These are phyloP conservation scores for Gardenia jasminoides DNA, from an alignment of 257 asterid genomes.

Conservation along the genomic window DNA sequence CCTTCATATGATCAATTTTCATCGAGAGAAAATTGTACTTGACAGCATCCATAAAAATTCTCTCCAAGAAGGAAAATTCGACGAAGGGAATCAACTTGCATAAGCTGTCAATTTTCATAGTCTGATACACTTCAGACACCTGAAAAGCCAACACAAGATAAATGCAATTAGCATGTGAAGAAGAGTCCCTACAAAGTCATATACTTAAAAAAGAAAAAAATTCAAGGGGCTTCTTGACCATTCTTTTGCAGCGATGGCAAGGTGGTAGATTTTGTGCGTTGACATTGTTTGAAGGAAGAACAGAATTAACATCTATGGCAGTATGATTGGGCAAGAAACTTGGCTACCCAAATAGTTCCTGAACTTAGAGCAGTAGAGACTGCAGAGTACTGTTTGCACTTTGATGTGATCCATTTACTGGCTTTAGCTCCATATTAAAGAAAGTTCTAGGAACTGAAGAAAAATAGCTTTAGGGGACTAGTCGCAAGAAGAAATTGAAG, in stretches of 20 bases:
- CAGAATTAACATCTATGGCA: background rate
- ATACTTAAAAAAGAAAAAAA: background rate
- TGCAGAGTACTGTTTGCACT: no score
- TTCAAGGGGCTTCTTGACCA: background rate
- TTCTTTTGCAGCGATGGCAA: background rate
- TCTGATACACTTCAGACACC: constrained; percentile 88
- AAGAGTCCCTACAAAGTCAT: background rate
- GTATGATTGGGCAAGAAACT: background rate
- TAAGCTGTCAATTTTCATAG: constrained; percentile 64
- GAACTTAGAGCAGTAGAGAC: no score
- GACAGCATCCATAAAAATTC: constrained; percentile 84
- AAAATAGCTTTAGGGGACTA: no score
- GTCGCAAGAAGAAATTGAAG: no score
- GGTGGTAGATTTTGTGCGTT: background rate
- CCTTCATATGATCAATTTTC: constrained; percentile 74
- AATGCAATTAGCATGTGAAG: background rate
- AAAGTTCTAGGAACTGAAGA: no score
- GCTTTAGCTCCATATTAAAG: no score
- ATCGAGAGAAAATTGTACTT: constrained; percentile 66
- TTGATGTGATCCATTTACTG: no score
- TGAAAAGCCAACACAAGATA: constrained; percentile 27
- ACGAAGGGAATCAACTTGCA: constrained; percentile 71
- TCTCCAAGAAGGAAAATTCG: constrained; percentile 69
- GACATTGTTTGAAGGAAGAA: background rate
- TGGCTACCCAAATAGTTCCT: no score